Percentiles rank a stretch among this genome's conserved stretches.
phyloP scores from a whole-genome alignment of 1,284 basidiomycete species.

The Cutaneotrichosporon spelunceum region DNA sequence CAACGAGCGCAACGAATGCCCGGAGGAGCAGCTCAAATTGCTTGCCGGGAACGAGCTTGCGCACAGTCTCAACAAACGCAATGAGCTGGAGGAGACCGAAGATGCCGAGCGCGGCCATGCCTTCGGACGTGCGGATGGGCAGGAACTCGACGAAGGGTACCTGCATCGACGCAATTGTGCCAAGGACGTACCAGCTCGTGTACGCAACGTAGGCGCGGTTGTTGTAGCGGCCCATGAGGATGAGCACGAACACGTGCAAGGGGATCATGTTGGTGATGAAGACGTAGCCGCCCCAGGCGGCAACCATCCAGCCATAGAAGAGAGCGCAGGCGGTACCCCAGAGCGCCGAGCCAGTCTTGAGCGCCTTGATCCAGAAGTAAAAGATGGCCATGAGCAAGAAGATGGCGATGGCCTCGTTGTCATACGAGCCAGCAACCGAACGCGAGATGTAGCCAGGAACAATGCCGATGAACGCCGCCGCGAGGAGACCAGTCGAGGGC shows the following conservation, averaged over 20 bases:
- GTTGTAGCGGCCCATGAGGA: constrained; percentile 96
- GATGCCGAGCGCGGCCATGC: constrained; percentile 97
- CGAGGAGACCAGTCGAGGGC: constrained; percentile 87
- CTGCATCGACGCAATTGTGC: constrained; percentile 96
- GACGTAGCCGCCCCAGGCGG: constrained; percentile 99
- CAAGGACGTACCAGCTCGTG: constrained; percentile 96
- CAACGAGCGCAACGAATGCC: constrained; percentile 64
- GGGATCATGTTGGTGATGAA: constrained; percentile 99
- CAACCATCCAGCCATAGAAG: constrained; percentile 99
- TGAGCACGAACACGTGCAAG: constrained; percentile 84
- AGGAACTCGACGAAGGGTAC: constrained; percentile 99
- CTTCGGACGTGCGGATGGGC: constrained; percentile 95
- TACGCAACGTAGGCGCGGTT: constrained; percentile 91
- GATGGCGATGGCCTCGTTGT: constrained; percentile 99
- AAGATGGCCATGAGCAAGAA: constrained; percentile 99
- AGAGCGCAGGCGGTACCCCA: constrained; percentile 86
- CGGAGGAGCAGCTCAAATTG: constrained; percentile 85
- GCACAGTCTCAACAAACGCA: constrained; percentile 85
- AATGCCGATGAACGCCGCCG: constrained; percentile 98
- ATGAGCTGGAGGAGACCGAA: constrained; percentile 97
- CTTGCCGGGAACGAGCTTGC: constrained; percentile 83
- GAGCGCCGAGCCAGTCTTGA: constrained; percentile 89
- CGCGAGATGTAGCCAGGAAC: constrained; percentile 95
- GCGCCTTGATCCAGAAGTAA: constrained; percentile 94
- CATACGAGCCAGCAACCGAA: constrained; percentile 97